Percentiles rank a stretch among this genome's conserved stretches.
These are phyloP conservation scores for Triticum timopheevii DNA, from an alignment of 176 grass and related monocot species.

Conservation along the genomic window DNA sequence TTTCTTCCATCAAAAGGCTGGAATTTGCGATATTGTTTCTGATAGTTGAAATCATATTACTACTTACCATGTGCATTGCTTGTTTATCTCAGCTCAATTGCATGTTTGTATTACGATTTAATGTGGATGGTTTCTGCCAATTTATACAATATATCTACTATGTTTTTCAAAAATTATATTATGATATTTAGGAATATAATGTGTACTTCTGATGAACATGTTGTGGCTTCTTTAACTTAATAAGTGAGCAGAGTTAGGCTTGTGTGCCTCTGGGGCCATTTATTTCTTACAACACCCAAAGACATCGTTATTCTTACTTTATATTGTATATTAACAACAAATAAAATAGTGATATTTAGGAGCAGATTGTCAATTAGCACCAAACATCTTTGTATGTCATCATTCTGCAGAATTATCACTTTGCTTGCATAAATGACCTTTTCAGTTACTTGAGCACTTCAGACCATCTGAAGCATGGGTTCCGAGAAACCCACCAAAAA, in stretches of 20 bases:
- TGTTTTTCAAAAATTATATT: background rate
- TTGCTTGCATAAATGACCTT: background rate
- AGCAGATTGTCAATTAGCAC: background rate
- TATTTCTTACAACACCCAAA: background rate
- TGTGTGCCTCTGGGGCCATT: background rate
- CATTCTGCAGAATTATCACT: background rate
- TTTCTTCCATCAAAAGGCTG: background rate
- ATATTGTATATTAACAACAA: background rate
- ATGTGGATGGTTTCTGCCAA: background rate
- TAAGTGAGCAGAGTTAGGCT: background rate
- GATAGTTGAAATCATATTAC: background rate
- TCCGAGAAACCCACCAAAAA: background rate
- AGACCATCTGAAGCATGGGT: conserved; percentile 44
- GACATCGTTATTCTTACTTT: background rate
- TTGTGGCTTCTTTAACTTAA: background rate
- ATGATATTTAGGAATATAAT: no score
- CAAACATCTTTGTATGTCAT: background rate
- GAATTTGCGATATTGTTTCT: background rate
- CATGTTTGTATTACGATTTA: background rate
- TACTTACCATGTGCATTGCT: background rate
- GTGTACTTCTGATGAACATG: background rate
- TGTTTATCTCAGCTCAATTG: background rate
- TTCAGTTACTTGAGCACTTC: conserved; percentile 59
- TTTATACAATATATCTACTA: background rate
- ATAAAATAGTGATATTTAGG: no score